These are phyloP conservation scores for Turnera subulata DNA, from an alignment of 345 rosid species.

Conservation along the genomic window DNA sequence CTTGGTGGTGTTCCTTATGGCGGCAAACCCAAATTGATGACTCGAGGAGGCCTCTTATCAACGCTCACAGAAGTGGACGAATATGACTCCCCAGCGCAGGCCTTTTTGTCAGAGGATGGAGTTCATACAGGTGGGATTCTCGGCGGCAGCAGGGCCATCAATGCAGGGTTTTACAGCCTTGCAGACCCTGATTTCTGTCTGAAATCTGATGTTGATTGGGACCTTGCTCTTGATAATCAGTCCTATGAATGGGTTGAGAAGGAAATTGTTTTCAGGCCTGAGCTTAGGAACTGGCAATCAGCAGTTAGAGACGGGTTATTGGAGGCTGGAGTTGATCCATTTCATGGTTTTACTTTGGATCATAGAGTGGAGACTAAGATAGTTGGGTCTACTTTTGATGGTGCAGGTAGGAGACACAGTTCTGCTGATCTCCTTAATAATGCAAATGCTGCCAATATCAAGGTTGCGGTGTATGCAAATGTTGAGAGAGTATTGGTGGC, in stretches of 20 bases:
- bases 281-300: constrained; percentile 52
- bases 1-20: too few species aligned
- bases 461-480: constrained; percentile 50
- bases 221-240: constrained; percentile 39
- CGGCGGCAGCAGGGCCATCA: too few species aligned
- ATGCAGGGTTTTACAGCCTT: not conserved
- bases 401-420: constrained; percentile 49
- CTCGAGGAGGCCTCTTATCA: too few species aligned
- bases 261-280: constrained; percentile 44
- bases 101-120: too few species aligned
- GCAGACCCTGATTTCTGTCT: constrained; percentile 41
- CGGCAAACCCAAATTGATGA: too few species aligned
- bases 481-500: constrained; percentile 49
- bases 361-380: constrained; percentile 66
- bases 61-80: too few species aligned
- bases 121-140: too few species aligned
- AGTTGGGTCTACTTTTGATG: constrained; percentile 52
- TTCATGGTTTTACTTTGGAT: constrained; percentile 50
- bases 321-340: constrained; percentile 54
- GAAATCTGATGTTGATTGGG: constrained; percentile 41
- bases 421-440: constrained; percentile 55
- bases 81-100: too few species aligned
- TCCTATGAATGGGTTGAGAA: constrained; percentile 65
- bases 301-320: constrained; percentile 49
- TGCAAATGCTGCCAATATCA: constrained; percentile 35